phyloP scores from a whole-genome alignment of 306 rosid species.

The Prunus campanulata region DNA sequence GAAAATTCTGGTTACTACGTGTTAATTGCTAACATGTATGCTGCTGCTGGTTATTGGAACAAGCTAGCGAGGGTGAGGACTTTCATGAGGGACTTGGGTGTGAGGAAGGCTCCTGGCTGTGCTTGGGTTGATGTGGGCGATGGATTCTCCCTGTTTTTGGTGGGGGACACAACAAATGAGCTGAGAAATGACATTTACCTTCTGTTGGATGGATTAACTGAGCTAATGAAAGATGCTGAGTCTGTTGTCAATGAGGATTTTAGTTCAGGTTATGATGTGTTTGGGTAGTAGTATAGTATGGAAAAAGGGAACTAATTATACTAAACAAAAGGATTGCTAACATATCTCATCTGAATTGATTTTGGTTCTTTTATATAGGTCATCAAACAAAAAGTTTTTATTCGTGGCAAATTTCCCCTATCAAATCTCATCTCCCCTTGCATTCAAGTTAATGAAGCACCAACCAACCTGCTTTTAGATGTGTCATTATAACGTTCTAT shows the following conservation, averaged over 20 bases:
- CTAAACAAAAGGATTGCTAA: slow-evolving; percentile 8
- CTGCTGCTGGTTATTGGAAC: slow-evolving; percentile 76
- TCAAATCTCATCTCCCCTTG: too few species aligned
- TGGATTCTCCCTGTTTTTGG: slow-evolving; percentile 56
- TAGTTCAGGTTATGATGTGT: slow-evolving; percentile 27
- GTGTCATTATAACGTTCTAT: too few species aligned
- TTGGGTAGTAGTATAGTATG: slow-evolving; percentile 34
- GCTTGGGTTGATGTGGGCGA: slow-evolving; percentile 73
- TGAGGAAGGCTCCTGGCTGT: slow-evolving; percentile 73
- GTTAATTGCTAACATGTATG: slow-evolving; percentile 89
- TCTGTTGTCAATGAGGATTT: slow-evolving; percentile 29
- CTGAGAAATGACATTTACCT: slow-evolving; percentile 40
- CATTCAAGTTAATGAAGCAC: too few species aligned
- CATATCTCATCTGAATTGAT: background rate
- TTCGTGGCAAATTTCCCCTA: too few species aligned
- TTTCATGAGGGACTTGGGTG: slow-evolving; percentile 75
- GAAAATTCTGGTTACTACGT: slow-evolving; percentile 77
- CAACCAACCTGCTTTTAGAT: too few species aligned
- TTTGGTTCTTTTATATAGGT: background rate
- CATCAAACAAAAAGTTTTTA: background rate
- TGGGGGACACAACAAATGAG: slow-evolving; percentile 62
- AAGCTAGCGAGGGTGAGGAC: slow-evolving; percentile 69
- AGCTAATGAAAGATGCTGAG: slow-evolving; percentile 59
- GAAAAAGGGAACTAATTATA: slow-evolving; percentile 21
- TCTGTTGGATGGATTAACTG: slow-evolving; percentile 63